Evolutionary conservation across 2,329 filamentous ascomycete genomes (phyloP), one percentile per base, ranked within the genome.

Genomic region (Cyphellophora europaea): DNA sequence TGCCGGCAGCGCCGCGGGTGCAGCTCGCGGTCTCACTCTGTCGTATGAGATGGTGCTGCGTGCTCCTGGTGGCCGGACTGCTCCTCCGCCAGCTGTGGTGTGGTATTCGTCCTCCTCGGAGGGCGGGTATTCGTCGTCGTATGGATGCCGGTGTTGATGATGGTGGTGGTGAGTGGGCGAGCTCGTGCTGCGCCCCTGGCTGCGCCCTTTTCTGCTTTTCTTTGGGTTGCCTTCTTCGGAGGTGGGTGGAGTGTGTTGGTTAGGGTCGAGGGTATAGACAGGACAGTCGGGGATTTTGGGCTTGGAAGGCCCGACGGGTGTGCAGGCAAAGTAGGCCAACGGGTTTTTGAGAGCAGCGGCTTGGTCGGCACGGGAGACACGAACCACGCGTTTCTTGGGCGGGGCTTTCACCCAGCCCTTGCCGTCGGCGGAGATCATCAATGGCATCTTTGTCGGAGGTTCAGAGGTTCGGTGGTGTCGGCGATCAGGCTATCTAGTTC

Each of bases 311-410:
- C 15, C 15, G 4, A 19, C 15, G 8, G 30, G 30, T 18, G 15
- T 32, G 30, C 30, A 32, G 30, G 30, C 30, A 19, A 32, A 32
- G 30, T 32, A 32, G 8, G 30, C 16, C 6, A 32, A 18, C 3
- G 30, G 15, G 17, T 12, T 19, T 12, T 19, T 16, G 6, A 32
- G 14, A 11, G 18, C 15, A 10, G 17, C 30, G 13, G 30, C 30
- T 17, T 17, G 14, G 21, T 25, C 21, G 21, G n/a, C 21, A n/a
- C n/a, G n/a, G 21, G 21, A 8, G 21, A n/a, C n/a, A n/a, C 8
- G 21, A 8, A 8, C n/a, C 8, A 8, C 8, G 21, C 21, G 21
- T 11, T 19, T 17, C 30, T 17, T 17, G 6, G 15, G 5, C 4
- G 30, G 16, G 15, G 19, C 15, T 8, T 18, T 14, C 10, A 32